These are phyloP conservation scores for Cucumis hystrix DNA, from an alignment of 306 rosid genomes.

Conservation along the genomic window DNA sequence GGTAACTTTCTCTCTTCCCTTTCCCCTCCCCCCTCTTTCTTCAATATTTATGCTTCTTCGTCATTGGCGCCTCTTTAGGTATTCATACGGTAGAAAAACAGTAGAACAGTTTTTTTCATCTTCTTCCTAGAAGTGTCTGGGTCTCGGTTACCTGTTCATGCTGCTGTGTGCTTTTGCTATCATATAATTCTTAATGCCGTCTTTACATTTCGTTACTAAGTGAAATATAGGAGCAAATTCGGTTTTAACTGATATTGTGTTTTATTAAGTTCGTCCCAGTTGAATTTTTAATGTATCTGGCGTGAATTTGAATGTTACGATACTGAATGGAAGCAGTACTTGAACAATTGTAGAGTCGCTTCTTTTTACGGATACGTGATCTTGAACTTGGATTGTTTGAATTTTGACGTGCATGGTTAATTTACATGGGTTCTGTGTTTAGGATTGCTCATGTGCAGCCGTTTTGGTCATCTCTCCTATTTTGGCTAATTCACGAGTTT, in stretches of 20 bases:
- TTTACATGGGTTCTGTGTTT: too few relatives aligned
- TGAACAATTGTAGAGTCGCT: neutral
- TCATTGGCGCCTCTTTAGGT: neutral
- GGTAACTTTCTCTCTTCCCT: constrained; percentile 16
- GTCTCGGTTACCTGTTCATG: neutral
- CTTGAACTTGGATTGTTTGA: neutral
- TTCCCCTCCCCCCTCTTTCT: neutral
- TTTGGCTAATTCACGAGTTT: neutral
- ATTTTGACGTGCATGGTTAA: neutral
- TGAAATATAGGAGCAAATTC: neutral
- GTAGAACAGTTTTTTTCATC: neutral
- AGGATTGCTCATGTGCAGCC: neutral
- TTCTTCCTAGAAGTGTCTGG: neutral
- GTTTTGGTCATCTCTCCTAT: neutral
- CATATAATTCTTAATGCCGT: neutral
- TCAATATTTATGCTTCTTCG: neutral
- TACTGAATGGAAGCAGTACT: neutral
- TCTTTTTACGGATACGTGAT: neutral
- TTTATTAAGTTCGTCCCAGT: neutral
- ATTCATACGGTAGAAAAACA: too few relatives aligned
- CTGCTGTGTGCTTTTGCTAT: neutral
- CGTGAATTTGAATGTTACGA: neutral
- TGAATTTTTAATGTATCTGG: neutral
- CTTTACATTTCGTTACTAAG: neutral
- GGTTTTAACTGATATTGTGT: neutral